Evolutionary conservation across 2,329 filamentous ascomycete species (phyloP).

Genomic region (Colletotrichum tabaci): DNA sequence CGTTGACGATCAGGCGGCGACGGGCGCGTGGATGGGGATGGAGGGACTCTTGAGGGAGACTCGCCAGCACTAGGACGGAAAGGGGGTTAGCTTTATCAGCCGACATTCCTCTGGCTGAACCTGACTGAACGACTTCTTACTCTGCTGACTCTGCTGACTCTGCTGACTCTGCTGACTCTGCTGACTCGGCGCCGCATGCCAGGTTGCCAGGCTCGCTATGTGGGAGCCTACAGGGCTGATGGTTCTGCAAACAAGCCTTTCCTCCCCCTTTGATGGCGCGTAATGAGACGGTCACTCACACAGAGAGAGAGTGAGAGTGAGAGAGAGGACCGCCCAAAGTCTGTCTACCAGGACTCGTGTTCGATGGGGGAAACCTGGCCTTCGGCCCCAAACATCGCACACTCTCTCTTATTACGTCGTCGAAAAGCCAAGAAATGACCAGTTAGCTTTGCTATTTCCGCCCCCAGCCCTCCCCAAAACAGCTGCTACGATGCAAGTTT

Average conservation of each 20-base stretch:
- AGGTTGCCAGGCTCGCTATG: not conserved
- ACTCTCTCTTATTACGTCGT: not conserved
- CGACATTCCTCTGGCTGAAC: conserved; percentile 12
- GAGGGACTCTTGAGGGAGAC: not conserved
- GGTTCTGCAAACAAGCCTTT: conserved; percentile 19
- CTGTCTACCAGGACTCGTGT: conserved; percentile 10
- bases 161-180: too few species aligned
- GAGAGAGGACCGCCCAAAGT: conserved; percentile 1
- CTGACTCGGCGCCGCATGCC: conserved; percentile 4
- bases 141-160: too few species aligned
- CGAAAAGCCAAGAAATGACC: not conserved
- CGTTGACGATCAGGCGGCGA: not conserved
- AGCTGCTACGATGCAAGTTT: too few species aligned
- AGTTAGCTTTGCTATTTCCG: too few species aligned
- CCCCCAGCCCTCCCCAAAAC: too few species aligned
- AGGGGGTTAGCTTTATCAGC: conserved; percentile 1
- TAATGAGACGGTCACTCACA: too few species aligned
- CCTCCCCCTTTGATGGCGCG: not conserved
- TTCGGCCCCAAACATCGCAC: not conserved
- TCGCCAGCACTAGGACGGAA: not conserved
- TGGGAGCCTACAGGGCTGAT: conserved; percentile 24
- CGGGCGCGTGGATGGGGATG: not conserved
- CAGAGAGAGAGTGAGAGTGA: too few species aligned
- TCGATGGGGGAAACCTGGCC: not conserved
- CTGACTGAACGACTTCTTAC: not conserved